Percentiles rank a stretch among this genome's conserved stretches.
phyloP scores from a whole-genome alignment of 1,139 yeast genomes.

The Saccharomyces hybrid region DNA sequence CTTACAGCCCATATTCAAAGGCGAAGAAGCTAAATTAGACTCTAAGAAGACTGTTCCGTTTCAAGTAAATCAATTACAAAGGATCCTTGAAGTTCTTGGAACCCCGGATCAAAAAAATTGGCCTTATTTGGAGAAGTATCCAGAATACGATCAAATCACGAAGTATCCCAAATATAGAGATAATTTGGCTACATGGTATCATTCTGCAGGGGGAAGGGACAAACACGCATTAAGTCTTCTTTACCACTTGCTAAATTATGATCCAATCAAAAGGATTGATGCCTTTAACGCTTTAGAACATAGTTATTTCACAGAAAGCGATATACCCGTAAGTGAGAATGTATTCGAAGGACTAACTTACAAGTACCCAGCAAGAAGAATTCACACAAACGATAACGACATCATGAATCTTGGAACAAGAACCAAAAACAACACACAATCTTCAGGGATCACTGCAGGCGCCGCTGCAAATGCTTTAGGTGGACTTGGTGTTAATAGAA shows the following conservation, averaged over 20 bases:
- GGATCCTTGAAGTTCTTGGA: conserved; percentile 84
- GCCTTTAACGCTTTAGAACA: conserved; percentile 72
- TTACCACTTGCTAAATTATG: conserved; percentile 61
- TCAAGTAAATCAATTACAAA: conserved; percentile 84
- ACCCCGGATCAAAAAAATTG: conserved; percentile 70
- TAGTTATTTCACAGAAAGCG: conserved; percentile 53
- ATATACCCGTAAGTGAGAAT: conserved; percentile 59
- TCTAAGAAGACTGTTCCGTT: conserved; percentile 88
- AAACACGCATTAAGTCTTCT: conserved; percentile 61
- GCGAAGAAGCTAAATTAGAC: conserved; percentile 95
- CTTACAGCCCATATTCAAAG: conserved; percentile 87
- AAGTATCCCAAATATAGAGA: conserved; percentile 59
- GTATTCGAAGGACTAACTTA: conserved; percentile 59
- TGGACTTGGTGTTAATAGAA: conserved; percentile 31
- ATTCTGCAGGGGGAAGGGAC: conserved; percentile 66
- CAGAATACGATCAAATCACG: conserved; percentile 68
- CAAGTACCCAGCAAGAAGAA: conserved; percentile 65
- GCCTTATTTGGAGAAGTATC: conserved; percentile 73
- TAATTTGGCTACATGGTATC: conserved; percentile 76
- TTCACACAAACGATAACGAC: conserved; percentile 71
- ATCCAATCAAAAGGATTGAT: conserved; percentile 71
- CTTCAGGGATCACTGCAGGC: conserved; percentile 17
- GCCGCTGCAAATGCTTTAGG: conserved; percentile 24
- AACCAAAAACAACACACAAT: conserved; percentile 18
- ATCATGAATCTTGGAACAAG: conserved; percentile 35